phyloP scores from a whole-genome alignment of 23 red algal species.

The Rhodosorus marinus region DNA sequence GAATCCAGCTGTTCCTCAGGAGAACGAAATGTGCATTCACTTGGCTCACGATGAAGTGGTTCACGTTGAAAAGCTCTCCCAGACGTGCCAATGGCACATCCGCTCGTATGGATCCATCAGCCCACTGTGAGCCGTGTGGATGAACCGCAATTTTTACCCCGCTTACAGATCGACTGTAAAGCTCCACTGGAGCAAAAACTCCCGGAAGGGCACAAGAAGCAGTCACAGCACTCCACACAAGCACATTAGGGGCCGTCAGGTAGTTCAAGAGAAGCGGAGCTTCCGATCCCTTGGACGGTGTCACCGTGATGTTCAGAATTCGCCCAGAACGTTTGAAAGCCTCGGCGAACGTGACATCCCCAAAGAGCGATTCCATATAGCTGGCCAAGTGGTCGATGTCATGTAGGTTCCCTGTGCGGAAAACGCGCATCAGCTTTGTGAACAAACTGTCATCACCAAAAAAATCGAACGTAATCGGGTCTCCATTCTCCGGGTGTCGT shows the following conservation, averaged over 20 bases:
- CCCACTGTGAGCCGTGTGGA: constrained; percentile 41
- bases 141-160: constrained; percentile 49
- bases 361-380: constrained; percentile 59
- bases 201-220: constrained; percentile 70
- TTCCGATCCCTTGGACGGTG: constrained; percentile 28
- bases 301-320: constrained; percentile 90
- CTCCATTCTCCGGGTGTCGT: constrained; percentile 16
- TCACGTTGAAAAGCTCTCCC: constrained; percentile 94
- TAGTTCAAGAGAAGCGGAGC: constrained; percentile 84
- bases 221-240: constrained; percentile 80
- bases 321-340: constrained; percentile 83
- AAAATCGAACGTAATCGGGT: constrained; percentile 40
- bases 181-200: constrained; percentile 73
- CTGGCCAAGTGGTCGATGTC: constrained; percentile 59
- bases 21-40: constrained; percentile 69
- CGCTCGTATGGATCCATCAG: constrained; percentile 72
- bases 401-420: constrained; percentile 36
- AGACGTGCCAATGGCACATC: constrained; percentile 81
- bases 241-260: constrained; percentile 83
- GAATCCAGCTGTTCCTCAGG: constrained; percentile 18
- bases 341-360: constrained; percentile 86
- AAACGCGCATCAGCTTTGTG: constrained; percentile 13
- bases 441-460: constrained; percentile 30
- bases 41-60: constrained; percentile 96
- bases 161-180: constrained; percentile 45